Evolutionary conservation across 1,139 yeast species (phyloP), one percentile per base, ranked within the genome.

Genomic region (Candida tropicalis): DNA sequence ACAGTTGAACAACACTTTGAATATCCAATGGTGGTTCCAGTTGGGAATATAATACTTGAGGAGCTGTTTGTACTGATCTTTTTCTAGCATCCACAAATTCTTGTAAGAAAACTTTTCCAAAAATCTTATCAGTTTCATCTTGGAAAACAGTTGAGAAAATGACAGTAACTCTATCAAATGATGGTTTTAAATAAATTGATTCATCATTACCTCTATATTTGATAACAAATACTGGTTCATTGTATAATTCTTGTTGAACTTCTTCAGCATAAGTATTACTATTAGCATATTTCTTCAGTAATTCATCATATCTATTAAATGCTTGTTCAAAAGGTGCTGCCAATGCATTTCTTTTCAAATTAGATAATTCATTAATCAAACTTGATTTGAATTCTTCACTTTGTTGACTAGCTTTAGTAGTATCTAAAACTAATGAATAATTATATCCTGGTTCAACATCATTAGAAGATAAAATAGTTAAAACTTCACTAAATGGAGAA

Each of bases 1-100:
- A 20, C 3, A 9, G 15, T 10, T 50, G 38, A 25, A 65, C 70
- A n/a, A 62, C 72, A 37, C 53, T 57, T 43, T 65, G 68, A 49
- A 95, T 82, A 64, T 93, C 99, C 59, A 89, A 75, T 9, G 99
- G 99, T n/a, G 97, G 88, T 54, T 89, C 97, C 51, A 77, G 78
- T 58, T 85, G 93, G 11, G 95, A 84, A 62, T 87, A 91, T 58
- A 95, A 78, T 42, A 93, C 99, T 71, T 95, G 99, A 17, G 99
- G 99, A 2, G 99, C 97, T 41, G 95, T 91, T 68, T 95, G 99
- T 47, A 93, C 95, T 11, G 96, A 87, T 62, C 98, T 82, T 66
- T 87, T 86, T 67, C 99, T 82, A 10, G 99, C 98, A 51, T 62
- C 99, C 38, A 93, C 97, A 66, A 93, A 93, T 68, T 93, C 99